Evolutionary conservation across 305 asterid genomes (phyloP).

Genomic region (Withania somnifera): DNA sequence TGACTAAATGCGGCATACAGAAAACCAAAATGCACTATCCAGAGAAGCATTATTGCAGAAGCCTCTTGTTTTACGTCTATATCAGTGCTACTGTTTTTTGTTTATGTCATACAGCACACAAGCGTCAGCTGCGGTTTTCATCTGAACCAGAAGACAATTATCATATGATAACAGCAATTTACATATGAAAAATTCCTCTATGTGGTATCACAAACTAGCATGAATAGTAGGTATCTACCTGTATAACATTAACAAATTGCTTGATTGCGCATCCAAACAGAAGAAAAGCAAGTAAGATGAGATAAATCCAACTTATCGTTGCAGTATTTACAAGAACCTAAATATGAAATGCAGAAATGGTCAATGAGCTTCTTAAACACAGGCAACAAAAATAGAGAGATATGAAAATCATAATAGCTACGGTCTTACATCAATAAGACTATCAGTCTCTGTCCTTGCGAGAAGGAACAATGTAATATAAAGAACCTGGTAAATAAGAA

Average conservation of each 20-base stretch:
- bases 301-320: constrained; percentile 40
- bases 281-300: constrained; percentile 35
- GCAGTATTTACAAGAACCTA: constrained; percentile 55
- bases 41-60: neutral
- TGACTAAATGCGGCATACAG: neutral
- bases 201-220: neutral
- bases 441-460: constrained; percentile 46
- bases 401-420: neutral
- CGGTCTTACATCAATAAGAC: constrained; percentile 46
- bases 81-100: constrained; percentile 39
- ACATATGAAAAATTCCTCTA: neutral
- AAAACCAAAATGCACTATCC: constrained; percentile 1
- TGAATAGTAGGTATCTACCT: constrained; percentile 33
- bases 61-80: neutral
- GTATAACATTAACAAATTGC: constrained; percentile 73
- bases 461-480: constrained; percentile 76
- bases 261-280: constrained; percentile 73
- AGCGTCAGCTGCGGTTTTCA: constrained; percentile 81
- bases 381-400: neutral
- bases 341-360: neutral
- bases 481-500: constrained; percentile 50
- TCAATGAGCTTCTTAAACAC: neutral
- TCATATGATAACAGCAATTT: neutral
- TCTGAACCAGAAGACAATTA: constrained; percentile 36
- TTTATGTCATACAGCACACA: constrained; percentile 68